Percentiles rank a stretch among this genome's conserved stretches.
Evolutionary conservation across 352 stramenopile species (phyloP).

Genomic region (Phytophthora sp.): DNA sequence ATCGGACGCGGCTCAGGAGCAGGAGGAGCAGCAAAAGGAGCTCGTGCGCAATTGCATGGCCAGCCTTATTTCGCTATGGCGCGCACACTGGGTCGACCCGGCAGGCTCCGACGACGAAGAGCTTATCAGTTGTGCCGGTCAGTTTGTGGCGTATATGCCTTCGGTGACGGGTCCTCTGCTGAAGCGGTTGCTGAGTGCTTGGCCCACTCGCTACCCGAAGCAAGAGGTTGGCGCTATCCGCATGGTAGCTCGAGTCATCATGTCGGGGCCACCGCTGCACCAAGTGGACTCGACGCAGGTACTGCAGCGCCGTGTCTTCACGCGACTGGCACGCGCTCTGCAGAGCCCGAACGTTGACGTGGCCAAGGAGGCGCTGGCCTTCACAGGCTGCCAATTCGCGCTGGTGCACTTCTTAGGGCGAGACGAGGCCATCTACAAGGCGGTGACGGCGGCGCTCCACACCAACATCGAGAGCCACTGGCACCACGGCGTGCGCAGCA

Average conservation of each 20-base stretch:
- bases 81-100: constrained; percentile 78
- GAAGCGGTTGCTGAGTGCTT: constrained; percentile 57
- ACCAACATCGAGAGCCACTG: constrained; percentile 67
- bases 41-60: constrained; percentile 76
- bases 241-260: constrained; percentile 84
- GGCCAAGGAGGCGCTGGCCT: constrained; percentile 82
- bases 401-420: constrained; percentile 77
- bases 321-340: constrained; percentile 59
- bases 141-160: constrained; percentile 87
- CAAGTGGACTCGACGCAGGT: constrained; percentile 38
- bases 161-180: constrained; percentile 59
- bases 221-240: constrained; percentile 81
- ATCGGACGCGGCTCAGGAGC: constrained; percentile 23
- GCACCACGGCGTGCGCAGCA: constrained; percentile 71
- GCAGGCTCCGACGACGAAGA: constrained; percentile 83
- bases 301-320: constrained; percentile 63
- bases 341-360: constrained; percentile 71
- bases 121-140: constrained; percentile 79
- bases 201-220: constrained; percentile 70
- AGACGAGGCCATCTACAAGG: constrained; percentile 69
- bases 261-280: constrained; percentile 75
- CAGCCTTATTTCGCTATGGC: constrained; percentile 71
- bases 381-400: constrained; percentile 83
- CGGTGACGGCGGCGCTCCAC: constrained; percentile 71
- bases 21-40: constrained; percentile 46